Evolutionary conservation across 495 filamentous ascomycete genomes (phyloP).

Genomic region (Tetracladium setigerum): DNA sequence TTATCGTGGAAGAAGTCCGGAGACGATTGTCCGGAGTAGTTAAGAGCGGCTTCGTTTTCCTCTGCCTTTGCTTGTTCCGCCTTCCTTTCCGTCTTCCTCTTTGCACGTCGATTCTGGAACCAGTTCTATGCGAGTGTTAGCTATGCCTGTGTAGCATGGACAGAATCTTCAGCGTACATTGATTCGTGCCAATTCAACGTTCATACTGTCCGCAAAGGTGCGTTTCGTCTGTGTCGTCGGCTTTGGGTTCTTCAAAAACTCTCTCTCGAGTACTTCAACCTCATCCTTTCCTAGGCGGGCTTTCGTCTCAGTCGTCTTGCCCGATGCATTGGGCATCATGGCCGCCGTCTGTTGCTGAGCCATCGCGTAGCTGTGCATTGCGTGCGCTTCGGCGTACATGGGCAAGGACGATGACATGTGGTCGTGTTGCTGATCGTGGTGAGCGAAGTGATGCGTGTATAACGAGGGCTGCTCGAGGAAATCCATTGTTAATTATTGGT

Average conservation of each 20-base stretch:
- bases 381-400: not conserved
- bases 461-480: too few relatives aligned
- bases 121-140: constrained; percentile 55
- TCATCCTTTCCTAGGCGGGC: constrained; percentile 77
- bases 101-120: constrained; percentile 75
- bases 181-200: constrained; percentile 66
- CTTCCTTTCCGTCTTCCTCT: constrained; percentile 23
- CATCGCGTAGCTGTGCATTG: constrained; percentile 1
- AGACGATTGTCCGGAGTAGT: constrained; percentile 16
- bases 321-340: constrained; percentile 10
- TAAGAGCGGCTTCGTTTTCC: constrained; percentile 12
- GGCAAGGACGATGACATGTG: constrained; percentile 6
- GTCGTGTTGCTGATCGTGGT: constrained; percentile 9
- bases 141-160: not conserved
- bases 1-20: constrained; percentile 14
- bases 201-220: constrained; percentile 62
- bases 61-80: constrained; percentile 19
- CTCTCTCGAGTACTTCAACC: constrained; percentile 65
- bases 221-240: constrained; percentile 71
- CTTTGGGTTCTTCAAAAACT: constrained; percentile 70
- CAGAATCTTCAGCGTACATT: constrained; percentile 47
- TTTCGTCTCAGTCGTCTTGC: constrained; percentile 36
- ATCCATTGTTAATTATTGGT: too few relatives aligned
- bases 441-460: not conserved
- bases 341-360: not conserved